Evolutionary conservation across 31 red algal species (phyloP), one percentile per base, ranked within the genome.

Genomic region (Asparagopsis taxiformis): DNA sequence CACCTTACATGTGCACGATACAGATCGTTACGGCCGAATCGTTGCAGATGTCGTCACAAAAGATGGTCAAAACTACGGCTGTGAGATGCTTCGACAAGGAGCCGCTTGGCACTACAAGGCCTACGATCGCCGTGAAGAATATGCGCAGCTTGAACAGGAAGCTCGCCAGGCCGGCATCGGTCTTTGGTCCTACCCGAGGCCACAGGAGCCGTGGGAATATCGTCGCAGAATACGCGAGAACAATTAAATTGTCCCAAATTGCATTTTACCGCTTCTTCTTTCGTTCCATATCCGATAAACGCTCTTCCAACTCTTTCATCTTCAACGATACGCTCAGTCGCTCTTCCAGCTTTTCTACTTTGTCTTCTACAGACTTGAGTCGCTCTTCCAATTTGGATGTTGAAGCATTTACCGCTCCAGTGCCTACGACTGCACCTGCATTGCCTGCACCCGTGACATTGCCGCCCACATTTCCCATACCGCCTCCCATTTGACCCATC

Each of bases 81-180:
- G 52, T 13, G 68, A 81, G 15, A 76, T 91, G 79, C 72, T 91
- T 25, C 39, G 35, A 2, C 50, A 66, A 23, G 88, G 88, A 0
- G 70, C 66, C 36, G 88, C 79, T 1, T 91, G 88, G 88, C 88
- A 91, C 51, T 91, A 91, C 63, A 78, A 75, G 44, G 70, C 77
- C 28, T 91, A 91, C 32, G 88, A 91, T 43, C 70, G 72, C 23
- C 59, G 88, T 19, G 37, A 65, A 22, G 38, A 83, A 9, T 61
- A 75, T 23, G 88, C 77, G 10, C 55, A 70, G 16, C 61, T 82
- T 0, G 78, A 75, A 48, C 16, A 31, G 8, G 72, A 91, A 37
- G 88, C 88, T 4, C 25, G 55, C 43, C 30, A 65, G 7, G 64
- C 51, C 33, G 29, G 50, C 3, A 43, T 68, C 28, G 88, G 88